phyloP scores from a whole-genome alignment of 257 asterid genomes.

The Ophiorrhiza pumila region DNA sequence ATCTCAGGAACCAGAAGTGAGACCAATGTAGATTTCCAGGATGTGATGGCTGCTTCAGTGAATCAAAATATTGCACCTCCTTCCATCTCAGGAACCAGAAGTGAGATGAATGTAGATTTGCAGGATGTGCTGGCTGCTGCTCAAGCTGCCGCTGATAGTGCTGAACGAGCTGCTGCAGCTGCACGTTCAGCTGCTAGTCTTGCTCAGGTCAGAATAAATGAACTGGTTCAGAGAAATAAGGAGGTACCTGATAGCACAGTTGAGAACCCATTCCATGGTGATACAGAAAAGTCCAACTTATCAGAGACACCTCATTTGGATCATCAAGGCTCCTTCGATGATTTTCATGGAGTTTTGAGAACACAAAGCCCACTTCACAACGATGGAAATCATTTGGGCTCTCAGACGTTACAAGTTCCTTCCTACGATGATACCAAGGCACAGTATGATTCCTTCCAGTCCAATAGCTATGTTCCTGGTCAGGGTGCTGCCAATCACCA shows the following conservation, averaged over 20 bases:
- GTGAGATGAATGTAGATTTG: constrained; percentile 44
- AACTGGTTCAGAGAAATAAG: constrained; percentile 48
- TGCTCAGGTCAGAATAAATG: constrained; percentile 73
- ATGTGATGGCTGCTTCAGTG: constrained; percentile 77
- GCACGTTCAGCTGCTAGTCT: constrained; percentile 93
- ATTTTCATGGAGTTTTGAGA: constrained; percentile 28
- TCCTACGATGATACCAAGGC: constrained; percentile 24
- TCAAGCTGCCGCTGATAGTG: constrained; percentile 79
- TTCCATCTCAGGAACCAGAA: constrained; percentile 25
- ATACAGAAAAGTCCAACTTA: constrained; percentile 23
- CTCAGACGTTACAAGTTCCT: constrained; percentile 25
- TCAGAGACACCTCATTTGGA: constrained; percentile 25
- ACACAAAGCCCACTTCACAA: constrained; percentile 28
- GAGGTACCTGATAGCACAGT: constrained; percentile 24
- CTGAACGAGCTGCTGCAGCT: constrained; percentile 90
- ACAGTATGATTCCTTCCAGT: constrained; percentile 26
- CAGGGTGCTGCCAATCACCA: constrained; percentile 38
- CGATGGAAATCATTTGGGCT: constrained; percentile 7
- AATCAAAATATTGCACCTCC: not conserved
- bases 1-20: constrained; percentile 30
- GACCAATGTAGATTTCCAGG: constrained; percentile 52
- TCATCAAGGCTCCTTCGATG: constrained; percentile 30
- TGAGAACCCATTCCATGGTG: constrained; percentile 52
- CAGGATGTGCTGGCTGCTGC: constrained; percentile 89
- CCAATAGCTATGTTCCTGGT: constrained; percentile 21